Conservation (phyloP, 306 rosid species). For the Pterocarpus macrocarpus region DNA sequence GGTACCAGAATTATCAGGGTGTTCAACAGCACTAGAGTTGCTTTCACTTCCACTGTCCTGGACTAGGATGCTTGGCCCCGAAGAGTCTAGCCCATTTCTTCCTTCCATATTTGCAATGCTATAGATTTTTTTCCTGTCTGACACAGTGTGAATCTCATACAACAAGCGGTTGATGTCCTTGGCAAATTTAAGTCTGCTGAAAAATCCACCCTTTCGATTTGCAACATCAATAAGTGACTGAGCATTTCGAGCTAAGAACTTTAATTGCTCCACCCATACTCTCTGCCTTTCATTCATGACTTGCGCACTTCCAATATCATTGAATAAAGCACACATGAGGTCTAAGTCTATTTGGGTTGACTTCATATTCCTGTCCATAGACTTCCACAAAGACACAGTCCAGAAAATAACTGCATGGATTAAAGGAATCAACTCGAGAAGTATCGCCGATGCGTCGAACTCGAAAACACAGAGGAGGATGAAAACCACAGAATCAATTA, state of each 20-base stretch:
- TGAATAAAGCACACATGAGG: not conserved
- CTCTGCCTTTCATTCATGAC: conserved; percentile 29
- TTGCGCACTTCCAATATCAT: conserved; percentile 2
- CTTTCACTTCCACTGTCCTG: not conserved
- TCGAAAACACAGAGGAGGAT: not conserved
- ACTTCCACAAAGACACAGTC: not conserved
- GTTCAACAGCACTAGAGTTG: conserved; percentile 1
- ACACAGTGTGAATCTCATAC: not conserved
- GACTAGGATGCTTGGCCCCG: conserved; percentile 9
- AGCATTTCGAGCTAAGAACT: not conserved
- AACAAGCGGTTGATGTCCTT: not conserved
- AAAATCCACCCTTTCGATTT: not conserved
- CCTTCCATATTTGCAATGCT: conserved; percentile 32
- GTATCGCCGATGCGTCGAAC: too few relatives aligned
- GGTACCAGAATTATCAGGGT: not conserved
- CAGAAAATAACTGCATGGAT: not conserved
- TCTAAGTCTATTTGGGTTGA: not conserved
- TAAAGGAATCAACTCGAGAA: not conserved
- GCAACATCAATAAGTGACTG: not conserved
- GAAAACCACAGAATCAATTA: not conserved
- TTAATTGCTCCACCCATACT: conserved; percentile 42
- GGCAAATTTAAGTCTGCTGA: not conserved
- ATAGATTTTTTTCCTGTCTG: conserved; percentile 29
- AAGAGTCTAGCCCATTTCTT: not conserved
- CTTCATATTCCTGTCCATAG: conserved; percentile 5